These are phyloP conservation scores for Brasenia schreberi DNA, from an alignment of 164 flowering plant genomes.

Conservation along the genomic window DNA sequence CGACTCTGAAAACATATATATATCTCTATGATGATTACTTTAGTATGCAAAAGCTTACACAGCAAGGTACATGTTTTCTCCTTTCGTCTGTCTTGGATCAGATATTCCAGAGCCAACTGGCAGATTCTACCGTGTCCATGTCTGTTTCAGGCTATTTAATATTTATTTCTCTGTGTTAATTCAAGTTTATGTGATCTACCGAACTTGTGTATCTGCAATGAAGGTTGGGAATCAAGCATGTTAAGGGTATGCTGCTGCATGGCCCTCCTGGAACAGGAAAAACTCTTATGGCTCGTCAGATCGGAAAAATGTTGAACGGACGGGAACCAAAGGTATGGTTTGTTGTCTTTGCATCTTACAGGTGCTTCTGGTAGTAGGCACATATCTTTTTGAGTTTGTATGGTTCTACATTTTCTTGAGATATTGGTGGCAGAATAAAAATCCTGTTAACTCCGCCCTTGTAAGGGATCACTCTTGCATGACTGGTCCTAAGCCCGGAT, in stretches of 20 bases:
- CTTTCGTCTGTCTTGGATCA: too few species aligned
- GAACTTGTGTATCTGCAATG: constrained; percentile 12
- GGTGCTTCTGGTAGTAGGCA: background rate
- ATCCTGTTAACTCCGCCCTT: too few species aligned
- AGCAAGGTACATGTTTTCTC: background rate
- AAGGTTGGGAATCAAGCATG: constrained; percentile 96
- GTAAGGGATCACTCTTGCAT: too few species aligned
- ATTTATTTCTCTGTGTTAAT: too few species aligned
- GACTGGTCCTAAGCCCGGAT: too few species aligned
- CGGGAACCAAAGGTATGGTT: constrained; percentile 81
- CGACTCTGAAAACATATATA: background rate
- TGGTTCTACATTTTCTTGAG: too few species aligned
- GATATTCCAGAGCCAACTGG: too few species aligned
- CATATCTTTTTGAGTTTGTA: too few species aligned
- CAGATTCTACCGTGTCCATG: too few species aligned
- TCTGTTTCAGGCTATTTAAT: too few species aligned
- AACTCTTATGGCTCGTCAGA: constrained; percentile 97
- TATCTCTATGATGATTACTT: background rate
- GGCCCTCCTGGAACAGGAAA: constrained; percentile 99
- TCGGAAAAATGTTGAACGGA: constrained; percentile 90
- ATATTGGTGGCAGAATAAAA: too few species aligned
- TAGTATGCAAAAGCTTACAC: background rate
- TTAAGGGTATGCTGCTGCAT: constrained; percentile 94
- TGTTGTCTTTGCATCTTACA: background rate
- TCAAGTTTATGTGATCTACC: background rate